These are phyloP conservation scores for Cladophialophora bantiana DNA, from an alignment of 2,329 filamentous ascomycete genomes.

Conservation along the genomic window DNA sequence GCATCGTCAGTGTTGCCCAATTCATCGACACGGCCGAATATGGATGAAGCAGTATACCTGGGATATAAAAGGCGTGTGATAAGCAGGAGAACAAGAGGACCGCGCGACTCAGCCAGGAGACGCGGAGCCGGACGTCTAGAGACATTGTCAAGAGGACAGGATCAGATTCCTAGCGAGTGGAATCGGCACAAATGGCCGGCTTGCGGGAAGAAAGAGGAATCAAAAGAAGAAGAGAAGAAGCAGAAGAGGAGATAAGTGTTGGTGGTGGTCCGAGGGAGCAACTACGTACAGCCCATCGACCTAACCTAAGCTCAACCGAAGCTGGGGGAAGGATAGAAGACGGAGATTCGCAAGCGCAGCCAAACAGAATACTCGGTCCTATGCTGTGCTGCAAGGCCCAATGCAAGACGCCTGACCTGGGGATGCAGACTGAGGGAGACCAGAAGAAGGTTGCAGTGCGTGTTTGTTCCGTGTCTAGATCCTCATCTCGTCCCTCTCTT, in stretches of 20 bases:
- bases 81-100: conserved; percentile 59
- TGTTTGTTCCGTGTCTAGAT: not conserved
- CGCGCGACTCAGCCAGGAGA: conserved; percentile 47
- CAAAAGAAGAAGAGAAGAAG: conserved; percentile 14
- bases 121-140: conserved; percentile 37
- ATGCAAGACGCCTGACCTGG: conserved; percentile 9
- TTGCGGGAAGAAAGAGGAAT: conserved; percentile 20
- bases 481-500: not conserved
- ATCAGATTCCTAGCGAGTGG: conserved; percentile 51
- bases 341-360: conserved; percentile 14
- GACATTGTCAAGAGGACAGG: conserved; percentile 39
- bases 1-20: conserved; percentile 23
- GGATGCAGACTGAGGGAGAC: not conserved
- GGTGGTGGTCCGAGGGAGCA: conserved; percentile 11
- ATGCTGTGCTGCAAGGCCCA: not conserved
- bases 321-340: conserved; percentile 15
- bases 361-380: not conserved
- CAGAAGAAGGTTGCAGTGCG: not conserved
- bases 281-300: conserved; percentile 16
- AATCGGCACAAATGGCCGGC: conserved; percentile 62
- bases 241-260: not conserved
- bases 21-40: not conserved
- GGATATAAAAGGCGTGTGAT: conserved; percentile 79
- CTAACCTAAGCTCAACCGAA: conserved; percentile 10
- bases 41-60: conserved; percentile 65